These are phyloP conservation scores for Micractinium sp. DNA, from an alignment of 139 green algal genomes.

Conservation along the genomic window DNA sequence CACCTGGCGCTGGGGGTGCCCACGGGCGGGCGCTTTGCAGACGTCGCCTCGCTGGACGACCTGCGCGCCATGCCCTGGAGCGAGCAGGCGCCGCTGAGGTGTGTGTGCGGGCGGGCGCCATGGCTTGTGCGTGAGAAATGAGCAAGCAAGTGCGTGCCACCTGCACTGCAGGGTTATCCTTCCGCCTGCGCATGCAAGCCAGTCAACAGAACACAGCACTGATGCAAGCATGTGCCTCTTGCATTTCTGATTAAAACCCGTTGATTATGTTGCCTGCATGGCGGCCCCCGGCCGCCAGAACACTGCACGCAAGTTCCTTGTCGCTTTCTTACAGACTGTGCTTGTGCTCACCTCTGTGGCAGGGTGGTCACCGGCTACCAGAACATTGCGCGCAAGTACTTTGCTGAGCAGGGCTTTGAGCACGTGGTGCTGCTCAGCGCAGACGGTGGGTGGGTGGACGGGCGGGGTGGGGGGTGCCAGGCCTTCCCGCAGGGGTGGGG, in stretches of 20 bases:
- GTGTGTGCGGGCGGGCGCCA: conserved; percentile 44
- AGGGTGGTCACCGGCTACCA: conserved; percentile 75
- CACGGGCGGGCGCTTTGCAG: conserved; percentile 71
- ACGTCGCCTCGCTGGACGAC: conserved; percentile 79
- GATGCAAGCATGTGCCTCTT: too few species aligned
- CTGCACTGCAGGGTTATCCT: too few species aligned
- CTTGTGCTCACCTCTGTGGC: neutral
- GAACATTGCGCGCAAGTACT: conserved; percentile 80
- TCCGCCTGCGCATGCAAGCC: too few species aligned
- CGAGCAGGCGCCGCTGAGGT: conserved; percentile 74
- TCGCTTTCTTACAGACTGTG: too few species aligned
- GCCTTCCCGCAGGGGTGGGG: too few species aligned
- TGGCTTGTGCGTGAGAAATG: neutral
- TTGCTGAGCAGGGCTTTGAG: conserved; percentile 86
- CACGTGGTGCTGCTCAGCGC: conserved; percentile 87
- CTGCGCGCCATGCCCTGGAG: conserved; percentile 87
- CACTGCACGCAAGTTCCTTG: conserved; percentile 52
- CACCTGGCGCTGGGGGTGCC: conserved; percentile 94
- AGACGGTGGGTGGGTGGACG: conserved; percentile 57
- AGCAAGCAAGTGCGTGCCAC: neutral
- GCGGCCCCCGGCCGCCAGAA: conserved; percentile 60
- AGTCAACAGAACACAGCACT: too few species aligned
- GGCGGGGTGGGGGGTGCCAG: too few species aligned
- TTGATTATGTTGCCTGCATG: neutral
- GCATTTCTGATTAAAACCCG: too few species aligned